Conservation (phyloP, 805 yeast genomes). For the Candida nitratophila region DNA sequence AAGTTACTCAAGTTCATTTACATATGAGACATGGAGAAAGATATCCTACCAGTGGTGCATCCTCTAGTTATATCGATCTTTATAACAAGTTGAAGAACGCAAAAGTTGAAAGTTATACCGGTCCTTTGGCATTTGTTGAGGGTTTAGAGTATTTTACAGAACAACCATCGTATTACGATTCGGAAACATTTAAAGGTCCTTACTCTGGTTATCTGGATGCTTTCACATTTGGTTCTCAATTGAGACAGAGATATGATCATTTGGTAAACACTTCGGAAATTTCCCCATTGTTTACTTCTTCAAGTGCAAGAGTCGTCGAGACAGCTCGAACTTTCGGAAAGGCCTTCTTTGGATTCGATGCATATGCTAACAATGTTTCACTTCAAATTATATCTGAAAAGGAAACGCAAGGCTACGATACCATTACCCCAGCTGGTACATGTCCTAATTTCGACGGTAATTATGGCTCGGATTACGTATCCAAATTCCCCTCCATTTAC, state of each 20-base stretch:
- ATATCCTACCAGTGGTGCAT: conserved; percentile 46
- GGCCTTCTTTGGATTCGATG: conserved; percentile 45
- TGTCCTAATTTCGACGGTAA: conserved; percentile 31
- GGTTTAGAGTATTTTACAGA: conserved; percentile 45
- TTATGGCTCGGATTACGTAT: conserved; percentile 9
- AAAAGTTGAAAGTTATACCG: conserved; percentile 30
- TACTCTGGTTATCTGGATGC: conserved; percentile 49
- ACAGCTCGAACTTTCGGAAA: conserved; percentile 50
- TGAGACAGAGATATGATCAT: conserved; percentile 41
- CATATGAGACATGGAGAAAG: conserved; percentile 78
- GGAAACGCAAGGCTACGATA: conserved; percentile 44
- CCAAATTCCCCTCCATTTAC: conserved; percentile 24
- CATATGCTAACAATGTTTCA: conserved; percentile 28
- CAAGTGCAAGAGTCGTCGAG: conserved; percentile 47
- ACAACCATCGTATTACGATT: conserved; percentile 29
- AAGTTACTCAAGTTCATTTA: conserved; percentile 60
- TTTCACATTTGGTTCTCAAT: conserved; percentile 38
- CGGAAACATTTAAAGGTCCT: conserved; percentile 43
- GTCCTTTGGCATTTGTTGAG: conserved; percentile 47
- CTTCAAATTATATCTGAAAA: conserved; percentile 40
- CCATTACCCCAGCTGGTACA: conserved; percentile 47
- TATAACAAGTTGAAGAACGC: conserved; percentile 30
- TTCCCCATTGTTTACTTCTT: conserved; percentile 49
- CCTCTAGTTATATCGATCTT: conserved; percentile 14
- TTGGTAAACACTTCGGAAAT: conserved; percentile 30